Percentiles rank a stretch among this genome's conserved stretches.
These are phyloP conservation scores for Syzygium oleosum DNA, from an alignment of 345 rosid genomes.

Conservation along the genomic window DNA sequence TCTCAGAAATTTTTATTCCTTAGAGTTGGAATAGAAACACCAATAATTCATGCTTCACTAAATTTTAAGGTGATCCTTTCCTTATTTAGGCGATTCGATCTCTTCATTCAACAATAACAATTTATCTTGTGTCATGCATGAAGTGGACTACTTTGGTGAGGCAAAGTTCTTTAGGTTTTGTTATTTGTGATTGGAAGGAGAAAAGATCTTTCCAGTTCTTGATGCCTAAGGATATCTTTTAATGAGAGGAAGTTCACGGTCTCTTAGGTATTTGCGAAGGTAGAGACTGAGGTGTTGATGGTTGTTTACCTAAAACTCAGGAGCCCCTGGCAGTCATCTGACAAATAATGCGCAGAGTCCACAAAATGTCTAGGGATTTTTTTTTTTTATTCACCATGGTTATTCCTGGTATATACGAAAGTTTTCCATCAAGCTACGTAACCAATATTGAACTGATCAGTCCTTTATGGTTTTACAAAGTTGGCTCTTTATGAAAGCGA, in stretches of 20 bases:
- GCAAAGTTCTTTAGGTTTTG: background rate
- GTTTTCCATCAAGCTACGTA: background rate
- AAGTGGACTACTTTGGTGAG: background rate
- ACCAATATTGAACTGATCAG: background rate
- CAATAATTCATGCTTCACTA: background rate
- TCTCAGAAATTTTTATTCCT: background rate
- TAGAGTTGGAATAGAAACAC: background rate
- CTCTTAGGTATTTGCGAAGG: background rate
- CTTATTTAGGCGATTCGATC: background rate
- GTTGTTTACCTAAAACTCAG: background rate
- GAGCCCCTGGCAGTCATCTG: background rate
- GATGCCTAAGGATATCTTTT: background rate
- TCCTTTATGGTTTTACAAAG: background rate
- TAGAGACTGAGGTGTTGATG: background rate
- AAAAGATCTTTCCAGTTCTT: background rate
- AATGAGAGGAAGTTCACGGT: background rate
- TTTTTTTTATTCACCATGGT: background rate
- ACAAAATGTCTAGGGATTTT: background rate
- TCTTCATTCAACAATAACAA: background rate
- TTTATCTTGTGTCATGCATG: background rate
- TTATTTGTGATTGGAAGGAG: background rate
- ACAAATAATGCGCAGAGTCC: background rate
- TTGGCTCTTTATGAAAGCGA: background rate
- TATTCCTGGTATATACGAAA: background rate
- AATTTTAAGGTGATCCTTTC: background rate